phyloP scores from a whole-genome alignment of 805 yeast species.

The Saccharomyces jurei region DNA sequence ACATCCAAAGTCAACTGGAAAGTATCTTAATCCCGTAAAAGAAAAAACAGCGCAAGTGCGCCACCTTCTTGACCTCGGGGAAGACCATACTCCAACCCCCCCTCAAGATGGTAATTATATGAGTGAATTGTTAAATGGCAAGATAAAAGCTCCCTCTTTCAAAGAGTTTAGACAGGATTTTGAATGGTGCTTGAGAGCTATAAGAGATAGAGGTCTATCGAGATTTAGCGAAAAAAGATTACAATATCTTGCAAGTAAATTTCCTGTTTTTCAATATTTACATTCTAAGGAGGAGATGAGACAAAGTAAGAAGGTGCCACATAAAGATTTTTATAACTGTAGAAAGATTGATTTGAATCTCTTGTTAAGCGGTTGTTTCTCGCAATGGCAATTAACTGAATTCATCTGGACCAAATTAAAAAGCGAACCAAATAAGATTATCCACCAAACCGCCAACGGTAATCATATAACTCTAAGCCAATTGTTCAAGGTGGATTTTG shows the following conservation, averaged over 20 bases:
- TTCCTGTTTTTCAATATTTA: constrained; percentile 26
- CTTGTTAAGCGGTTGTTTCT: constrained; percentile 17
- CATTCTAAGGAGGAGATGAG: constrained; percentile 26
- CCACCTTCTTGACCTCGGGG: not conserved
- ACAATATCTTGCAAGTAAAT: constrained; percentile 25
- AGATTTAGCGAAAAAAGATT: constrained; percentile 17
- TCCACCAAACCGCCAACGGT: constrained; percentile 20
- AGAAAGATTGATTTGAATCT: constrained; percentile 66
- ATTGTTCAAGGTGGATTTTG: constrained; percentile 13
- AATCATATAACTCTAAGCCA: constrained; percentile 16
- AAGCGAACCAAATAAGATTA: constrained; percentile 28
- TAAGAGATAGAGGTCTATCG: constrained; percentile 5
- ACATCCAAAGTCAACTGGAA: not conserved
- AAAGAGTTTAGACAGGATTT: constrained; percentile 26
- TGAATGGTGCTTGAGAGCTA: constrained; percentile 12
- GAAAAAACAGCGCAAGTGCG: too few relatives aligned
- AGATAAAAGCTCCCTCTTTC: constrained; percentile 15
- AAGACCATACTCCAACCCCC: not conserved
- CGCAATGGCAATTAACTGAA: constrained; percentile 22
- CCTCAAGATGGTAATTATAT: not conserved
- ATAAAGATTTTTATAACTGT: constrained; percentile 73
- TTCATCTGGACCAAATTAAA: constrained; percentile 27
- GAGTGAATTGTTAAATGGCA: not conserved
- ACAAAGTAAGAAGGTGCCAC: constrained; percentile 29
- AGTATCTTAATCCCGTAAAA: not conserved